Percentiles rank a stretch among this genome's conserved stretches.
These are phyloP conservation scores for Amaranthus hypochondriacus DNA, from an alignment of 148 eudicot genomes.

Conservation along the genomic window DNA sequence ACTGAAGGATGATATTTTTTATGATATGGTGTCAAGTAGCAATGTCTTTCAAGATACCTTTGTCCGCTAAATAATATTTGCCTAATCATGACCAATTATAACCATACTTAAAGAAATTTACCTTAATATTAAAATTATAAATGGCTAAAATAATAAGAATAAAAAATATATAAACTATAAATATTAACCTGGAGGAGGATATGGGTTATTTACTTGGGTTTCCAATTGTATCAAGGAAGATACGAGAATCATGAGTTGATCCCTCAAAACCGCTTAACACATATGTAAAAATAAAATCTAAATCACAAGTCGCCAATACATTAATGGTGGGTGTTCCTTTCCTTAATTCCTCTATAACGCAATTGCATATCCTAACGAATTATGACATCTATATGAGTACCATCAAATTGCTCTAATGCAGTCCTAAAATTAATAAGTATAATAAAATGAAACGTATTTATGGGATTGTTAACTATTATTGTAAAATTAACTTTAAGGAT, in stretches of 20 bases:
- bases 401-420: not conserved
- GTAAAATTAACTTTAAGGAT: too few relatives aligned
- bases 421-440: not conserved
- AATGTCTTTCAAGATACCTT: not conserved
- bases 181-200: not conserved
- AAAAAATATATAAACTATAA: too few relatives aligned
- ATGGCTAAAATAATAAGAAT: too few relatives aligned
- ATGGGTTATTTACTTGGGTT: not conserved
- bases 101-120: too few relatives aligned
- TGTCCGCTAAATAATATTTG: not conserved
- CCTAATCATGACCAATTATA: conserved; percentile 1
- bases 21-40: not conserved
- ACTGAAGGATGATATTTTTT: too few relatives aligned
- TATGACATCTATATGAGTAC: not conserved
- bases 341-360: too few relatives aligned
- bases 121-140: not conserved
- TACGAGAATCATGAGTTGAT: not conserved
- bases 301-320: not conserved
- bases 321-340: not conserved
- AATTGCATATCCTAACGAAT: not conserved
- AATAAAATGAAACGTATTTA: too few relatives aligned
- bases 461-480: too few relatives aligned
- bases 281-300: not conserved
- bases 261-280: not conserved
- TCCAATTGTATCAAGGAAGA: not conserved